phyloP scores from a whole-genome alignment of 257 asterid species.

The Gentiana dahurica region DNA sequence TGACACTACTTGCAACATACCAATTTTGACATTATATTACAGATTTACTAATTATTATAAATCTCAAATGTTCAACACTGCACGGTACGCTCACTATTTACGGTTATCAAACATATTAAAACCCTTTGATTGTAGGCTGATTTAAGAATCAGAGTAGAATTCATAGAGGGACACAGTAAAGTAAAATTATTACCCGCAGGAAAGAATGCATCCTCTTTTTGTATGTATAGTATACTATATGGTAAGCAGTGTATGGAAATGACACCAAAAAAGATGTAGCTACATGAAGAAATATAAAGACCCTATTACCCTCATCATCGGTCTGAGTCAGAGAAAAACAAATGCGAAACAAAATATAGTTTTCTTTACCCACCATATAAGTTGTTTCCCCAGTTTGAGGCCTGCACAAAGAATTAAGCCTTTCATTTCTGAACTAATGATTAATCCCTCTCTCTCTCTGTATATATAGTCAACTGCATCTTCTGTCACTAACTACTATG shows the following conservation, averaged over 20 bases:
- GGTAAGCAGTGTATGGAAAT: constrained; percentile 21
- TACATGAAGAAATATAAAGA: constrained; percentile 31
- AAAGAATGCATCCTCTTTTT: constrained; percentile 10
- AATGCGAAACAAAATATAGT: constrained; percentile 43
- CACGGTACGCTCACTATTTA: too few relatives aligned
- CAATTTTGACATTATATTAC: too few relatives aligned
- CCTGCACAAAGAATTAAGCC: constrained; percentile 65
- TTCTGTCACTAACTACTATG: too few relatives aligned
- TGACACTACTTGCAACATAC: too few relatives aligned
- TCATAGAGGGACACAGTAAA: too few relatives aligned
- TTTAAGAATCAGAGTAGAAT: too few relatives aligned
- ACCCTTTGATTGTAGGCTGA: too few relatives aligned
- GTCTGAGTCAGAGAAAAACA: constrained; percentile 23
- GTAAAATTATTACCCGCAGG: neutral
- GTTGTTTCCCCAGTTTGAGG: constrained; percentile 40
- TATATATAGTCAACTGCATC: too few relatives aligned
- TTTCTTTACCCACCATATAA: constrained; percentile 34
- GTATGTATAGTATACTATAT: constrained; percentile 31
- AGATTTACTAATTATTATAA: too few relatives aligned
- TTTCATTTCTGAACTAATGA: constrained; percentile 35
- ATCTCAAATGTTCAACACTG: too few relatives aligned
- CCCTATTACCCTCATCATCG: constrained; percentile 29
- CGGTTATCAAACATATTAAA: too few relatives aligned
- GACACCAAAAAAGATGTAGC: constrained; percentile 17
- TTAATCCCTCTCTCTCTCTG: constrained; percentile 35